Conservation (phyloP, 225 moss, liverwort and hornwort genomes). For the Thuidium tamariscinum region DNA sequence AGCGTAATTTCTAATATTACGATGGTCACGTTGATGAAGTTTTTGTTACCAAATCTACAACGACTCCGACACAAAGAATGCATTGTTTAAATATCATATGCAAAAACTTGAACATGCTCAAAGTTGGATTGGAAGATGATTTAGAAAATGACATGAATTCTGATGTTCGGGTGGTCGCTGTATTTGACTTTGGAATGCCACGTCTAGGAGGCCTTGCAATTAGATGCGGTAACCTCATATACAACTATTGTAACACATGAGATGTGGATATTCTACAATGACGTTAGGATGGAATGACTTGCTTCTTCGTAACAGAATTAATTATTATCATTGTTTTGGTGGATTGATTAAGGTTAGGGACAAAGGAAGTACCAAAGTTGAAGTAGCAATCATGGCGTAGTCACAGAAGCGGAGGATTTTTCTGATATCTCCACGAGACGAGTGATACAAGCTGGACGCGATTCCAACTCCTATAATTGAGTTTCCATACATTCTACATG, state of each 20-base stretch:
- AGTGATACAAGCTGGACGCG: slow-evolving; percentile 82
- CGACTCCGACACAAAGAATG: not conserved
- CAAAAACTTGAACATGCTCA: not conserved
- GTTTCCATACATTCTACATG: slow-evolving; percentile 53
- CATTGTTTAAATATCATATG: not conserved
- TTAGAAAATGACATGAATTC: not conserved
- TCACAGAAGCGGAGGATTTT: slow-evolving; percentile 76
- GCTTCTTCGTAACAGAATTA: not conserved
- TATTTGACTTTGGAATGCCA: not conserved
- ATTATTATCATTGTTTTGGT: not conserved
- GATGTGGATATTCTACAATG: not conserved
- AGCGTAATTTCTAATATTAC: not conserved
- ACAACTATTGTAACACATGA: not conserved
- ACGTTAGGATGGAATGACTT: not conserved
- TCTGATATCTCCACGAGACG: slow-evolving; percentile 66
- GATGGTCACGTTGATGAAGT: not conserved
- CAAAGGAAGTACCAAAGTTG: slow-evolving; percentile 52
- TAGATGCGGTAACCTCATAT: not conserved
- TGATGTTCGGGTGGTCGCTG: not conserved
- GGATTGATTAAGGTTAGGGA: not conserved
- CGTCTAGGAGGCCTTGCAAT: not conserved
- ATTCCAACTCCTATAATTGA: slow-evolving; percentile 88
- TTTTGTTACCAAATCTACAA: too few relatives aligned
- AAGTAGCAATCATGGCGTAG: slow-evolving; percentile 86
- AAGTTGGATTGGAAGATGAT: not conserved